A percentile compares a stretch with the other conserved stretches of the same genome.
Evolutionary conservation across 176 grass and related monocot species (phyloP).

Genomic region (Carex pumila): DNA sequence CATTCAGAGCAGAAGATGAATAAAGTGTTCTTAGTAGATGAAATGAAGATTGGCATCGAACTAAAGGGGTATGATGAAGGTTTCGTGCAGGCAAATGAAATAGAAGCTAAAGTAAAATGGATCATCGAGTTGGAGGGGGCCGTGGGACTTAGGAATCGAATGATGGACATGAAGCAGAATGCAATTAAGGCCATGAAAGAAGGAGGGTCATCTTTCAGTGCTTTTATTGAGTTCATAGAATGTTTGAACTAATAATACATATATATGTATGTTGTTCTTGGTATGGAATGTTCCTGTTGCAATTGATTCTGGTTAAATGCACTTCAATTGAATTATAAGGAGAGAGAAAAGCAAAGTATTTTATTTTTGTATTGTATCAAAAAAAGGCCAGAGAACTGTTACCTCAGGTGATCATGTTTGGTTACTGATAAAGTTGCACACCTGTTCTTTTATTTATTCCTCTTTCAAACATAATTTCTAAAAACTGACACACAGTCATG

Average conservation of each 20-base stretch:
- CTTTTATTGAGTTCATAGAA: constrained; percentile 2
- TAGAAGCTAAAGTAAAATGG: constrained; percentile 27
- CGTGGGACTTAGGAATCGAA: neutral
- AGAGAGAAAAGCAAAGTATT: neutral
- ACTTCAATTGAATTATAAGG: neutral
- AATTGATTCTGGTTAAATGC: neutral
- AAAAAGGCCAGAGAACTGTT: neutral
- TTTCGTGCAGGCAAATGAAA: constrained; percentile 12
- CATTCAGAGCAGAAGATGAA: constrained; percentile 36
- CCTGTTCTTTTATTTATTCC: too few relatives aligned
- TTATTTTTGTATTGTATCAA: neutral
- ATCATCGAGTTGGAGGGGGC: constrained; percentile 27
- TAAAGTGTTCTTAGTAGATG: constrained; percentile 29
- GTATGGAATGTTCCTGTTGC: neutral
- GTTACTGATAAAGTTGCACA: too few relatives aligned
- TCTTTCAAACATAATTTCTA: too few relatives aligned
- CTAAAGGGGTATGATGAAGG: constrained; percentile 23
- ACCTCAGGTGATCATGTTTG: too few relatives aligned
- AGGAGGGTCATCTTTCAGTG: constrained; percentile 15
- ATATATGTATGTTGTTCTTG: neutral
- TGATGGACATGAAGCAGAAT: neutral
- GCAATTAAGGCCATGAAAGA: constrained; percentile 15
- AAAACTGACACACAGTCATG: too few relatives aligned
- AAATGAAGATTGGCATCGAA: constrained; percentile 20
- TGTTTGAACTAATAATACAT: neutral